Evolutionary conservation across 2,329 filamentous ascomycete genomes (phyloP).

Genomic region (Apiospora hydei): DNA sequence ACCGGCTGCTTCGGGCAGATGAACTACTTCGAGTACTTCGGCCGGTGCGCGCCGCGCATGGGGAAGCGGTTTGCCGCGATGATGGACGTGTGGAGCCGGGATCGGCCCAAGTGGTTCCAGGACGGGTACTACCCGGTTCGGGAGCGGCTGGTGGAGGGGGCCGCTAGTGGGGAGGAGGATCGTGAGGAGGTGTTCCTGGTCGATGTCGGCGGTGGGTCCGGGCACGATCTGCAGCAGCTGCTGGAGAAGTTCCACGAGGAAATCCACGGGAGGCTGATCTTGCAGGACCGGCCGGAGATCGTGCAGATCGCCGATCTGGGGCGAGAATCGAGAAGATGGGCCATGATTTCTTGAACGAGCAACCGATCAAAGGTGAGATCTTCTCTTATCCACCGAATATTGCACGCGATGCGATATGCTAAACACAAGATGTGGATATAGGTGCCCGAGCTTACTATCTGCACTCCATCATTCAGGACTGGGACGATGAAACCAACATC

Average conservation of each 20-base stretch:
- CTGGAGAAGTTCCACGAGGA: slow-evolving; percentile 37
- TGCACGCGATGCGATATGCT: not conserved
- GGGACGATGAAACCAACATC: slow-evolving; percentile 33
- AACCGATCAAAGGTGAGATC: not conserved
- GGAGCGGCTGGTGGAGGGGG: slow-evolving; percentile 32
- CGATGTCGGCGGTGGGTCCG: slow-evolving; percentile 49
- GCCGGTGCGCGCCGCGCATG: not conserved
- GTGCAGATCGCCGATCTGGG: slow-evolving; percentile 21
- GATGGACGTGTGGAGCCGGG: slow-evolving; percentile 7
- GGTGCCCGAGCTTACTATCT: slow-evolving; percentile 44
- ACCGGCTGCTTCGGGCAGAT: not conserved
- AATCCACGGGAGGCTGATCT: slow-evolving; percentile 43
- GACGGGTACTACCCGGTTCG: slow-evolving; percentile 30
- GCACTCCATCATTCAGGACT: slow-evolving; percentile 44
- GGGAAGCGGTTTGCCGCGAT: not conserved
- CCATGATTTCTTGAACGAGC: not conserved
- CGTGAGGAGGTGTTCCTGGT: slow-evolving; percentile 44
- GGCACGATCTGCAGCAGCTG: slow-evolving; percentile 47
- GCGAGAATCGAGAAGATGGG: not conserved
- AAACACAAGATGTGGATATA: not conserved
- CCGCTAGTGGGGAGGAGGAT: slow-evolving; percentile 27
- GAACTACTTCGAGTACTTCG: slow-evolving; percentile 11
- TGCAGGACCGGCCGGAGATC: slow-evolving; percentile 45
- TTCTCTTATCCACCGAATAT: not conserved
- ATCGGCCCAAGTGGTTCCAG: not conserved